Evolutionary conservation across 202 grass and related monocot genomes (phyloP).

Genomic region (Musa balbisiana): DNA sequence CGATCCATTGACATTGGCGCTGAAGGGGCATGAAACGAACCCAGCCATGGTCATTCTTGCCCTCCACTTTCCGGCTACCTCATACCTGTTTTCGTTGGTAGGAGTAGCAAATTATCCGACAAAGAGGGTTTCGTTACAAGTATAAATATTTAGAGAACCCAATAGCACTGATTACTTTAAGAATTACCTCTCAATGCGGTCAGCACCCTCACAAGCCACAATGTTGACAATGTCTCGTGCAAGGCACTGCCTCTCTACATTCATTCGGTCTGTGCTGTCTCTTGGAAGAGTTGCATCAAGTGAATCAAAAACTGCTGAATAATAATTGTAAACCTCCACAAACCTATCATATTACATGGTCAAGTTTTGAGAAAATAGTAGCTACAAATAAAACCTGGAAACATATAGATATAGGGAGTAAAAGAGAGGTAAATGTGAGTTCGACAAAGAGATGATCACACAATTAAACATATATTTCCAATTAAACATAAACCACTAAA

Average conservation of each 20-base stretch:
- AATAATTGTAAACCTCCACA: conserved; percentile 86
- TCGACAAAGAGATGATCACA: too few species aligned
- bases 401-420: background rate
- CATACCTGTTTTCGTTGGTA: conserved; percentile 41
- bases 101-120: background rate
- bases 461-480: too few species aligned
- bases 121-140: background rate
- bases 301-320: conserved; percentile 81
- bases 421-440: too few species aligned
- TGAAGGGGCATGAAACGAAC: conserved; percentile 56
- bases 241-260: conserved; percentile 90
- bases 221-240: conserved; percentile 97
- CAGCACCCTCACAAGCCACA: conserved; percentile 83
- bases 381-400: background rate
- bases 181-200: conserved; percentile 89
- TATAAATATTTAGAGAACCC: background rate
- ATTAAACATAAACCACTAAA: too few species aligned
- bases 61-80: conserved; percentile 92
- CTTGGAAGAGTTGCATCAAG: conserved; percentile 90
- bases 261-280: conserved; percentile 83
- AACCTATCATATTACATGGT: conserved; percentile 41
- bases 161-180: background rate
- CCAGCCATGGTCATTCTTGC: conserved; percentile 95
- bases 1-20: conserved; percentile 37
- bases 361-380: background rate